These are phyloP conservation scores for Usnea hakonensis DNA, from an alignment of 495 filamentous ascomycete genomes.

Conservation along the genomic window DNA sequence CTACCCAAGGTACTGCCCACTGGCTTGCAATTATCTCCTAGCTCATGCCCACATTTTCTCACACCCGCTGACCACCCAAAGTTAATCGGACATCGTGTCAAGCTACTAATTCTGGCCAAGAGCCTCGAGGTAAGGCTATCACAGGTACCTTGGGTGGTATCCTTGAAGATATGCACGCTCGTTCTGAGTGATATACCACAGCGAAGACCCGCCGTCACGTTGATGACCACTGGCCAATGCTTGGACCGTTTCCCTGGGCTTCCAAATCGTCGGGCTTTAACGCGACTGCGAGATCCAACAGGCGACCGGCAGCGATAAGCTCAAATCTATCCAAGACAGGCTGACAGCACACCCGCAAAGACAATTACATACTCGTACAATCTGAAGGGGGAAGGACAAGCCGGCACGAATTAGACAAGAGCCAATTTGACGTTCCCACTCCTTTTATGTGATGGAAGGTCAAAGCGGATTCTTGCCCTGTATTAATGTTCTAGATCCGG, in stretches of 20 bases:
- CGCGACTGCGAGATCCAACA: neutral
- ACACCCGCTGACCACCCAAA: slow-evolving; percentile 1
- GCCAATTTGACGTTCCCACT: neutral
- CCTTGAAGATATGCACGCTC: too few species aligned
- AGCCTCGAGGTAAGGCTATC: neutral
- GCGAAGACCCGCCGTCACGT: neutral
- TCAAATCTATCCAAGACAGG: neutral
- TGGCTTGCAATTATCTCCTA: neutral
- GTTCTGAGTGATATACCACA: too few species aligned
- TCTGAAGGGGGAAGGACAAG: neutral
- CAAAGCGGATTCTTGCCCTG: neutral
- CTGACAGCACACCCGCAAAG: neutral
- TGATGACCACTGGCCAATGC: neutral
- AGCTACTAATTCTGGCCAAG: neutral
- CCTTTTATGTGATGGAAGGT: neutral
- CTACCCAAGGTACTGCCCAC: neutral
- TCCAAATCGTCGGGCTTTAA: neutral
- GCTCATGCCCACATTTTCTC: neutral
- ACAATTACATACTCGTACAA: neutral
- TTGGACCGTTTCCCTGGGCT: neutral
- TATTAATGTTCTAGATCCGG: neutral
- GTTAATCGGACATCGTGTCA: neutral
- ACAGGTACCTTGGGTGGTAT: too few species aligned
- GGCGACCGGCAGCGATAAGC: neutral
- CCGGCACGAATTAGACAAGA: neutral